Base-by-base conservation (phyloP, 257 asterid species). In the Datura wrightii region DNA sequence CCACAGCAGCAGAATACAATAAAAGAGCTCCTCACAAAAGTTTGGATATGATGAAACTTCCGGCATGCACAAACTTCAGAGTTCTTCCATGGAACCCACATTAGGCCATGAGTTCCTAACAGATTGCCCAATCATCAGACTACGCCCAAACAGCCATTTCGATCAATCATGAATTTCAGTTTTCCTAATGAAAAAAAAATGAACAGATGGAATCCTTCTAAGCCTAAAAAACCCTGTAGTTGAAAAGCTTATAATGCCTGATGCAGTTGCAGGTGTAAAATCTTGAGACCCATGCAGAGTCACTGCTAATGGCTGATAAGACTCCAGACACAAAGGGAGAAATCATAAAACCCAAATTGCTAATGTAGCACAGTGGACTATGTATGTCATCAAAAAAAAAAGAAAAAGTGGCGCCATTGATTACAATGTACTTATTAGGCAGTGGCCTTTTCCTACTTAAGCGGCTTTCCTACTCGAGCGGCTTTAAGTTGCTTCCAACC, bases 1-100 rank as follows among this genome's bases (percentile, higher is more conserved):
- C 9, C 18, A 6, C n/a, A 19, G 80, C 31, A 67, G 78, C 78
- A 67, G 31, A 39, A 67, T 7, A 39, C 39, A 15, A 19, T 37
- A 39, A 10, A 46, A 67, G 31, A 65, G 79, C n/a, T 71, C 55
- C 79, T 44, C 56, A 44, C 79, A 71, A 18, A 71, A n/a, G 79
- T 10, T 14, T 13, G 8, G 55, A 71, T 71, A 44, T 44, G 39
- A 71, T 71, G 79, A 1, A 71, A 71, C 56, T 71, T 71, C 34
- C 79, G n/a, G 79, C 56, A 44, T 42, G 79, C 79, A 44, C 18
- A 71, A 44, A 44, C 56, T 71, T 42, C 69, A 60, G 56, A 71
- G 39, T n/a, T 42, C 56, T 71, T 44, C 56, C 56, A 44, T n/a
- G 14, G 37, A 71, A 71, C 56, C 1, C n/a, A n/a, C 44, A n/a